phyloP scores from a whole-genome alignment of 306 rosid species.

The Vicia faba region DNA sequence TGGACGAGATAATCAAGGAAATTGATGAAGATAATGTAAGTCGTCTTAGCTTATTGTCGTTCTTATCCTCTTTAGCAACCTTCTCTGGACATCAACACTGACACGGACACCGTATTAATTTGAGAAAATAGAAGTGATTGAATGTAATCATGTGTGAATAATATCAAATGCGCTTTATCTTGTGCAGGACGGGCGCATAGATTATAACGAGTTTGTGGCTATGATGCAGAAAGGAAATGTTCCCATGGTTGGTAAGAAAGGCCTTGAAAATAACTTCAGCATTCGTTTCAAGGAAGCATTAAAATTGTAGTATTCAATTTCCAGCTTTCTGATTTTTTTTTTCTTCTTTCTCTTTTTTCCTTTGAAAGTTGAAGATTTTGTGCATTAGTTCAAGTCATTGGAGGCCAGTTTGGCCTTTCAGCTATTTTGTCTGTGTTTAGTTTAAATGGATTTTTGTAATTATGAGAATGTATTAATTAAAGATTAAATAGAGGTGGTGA shows the following conservation, averaged over 20 bases:
- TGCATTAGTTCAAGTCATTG: conserved; percentile 10
- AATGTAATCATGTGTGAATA: background rate
- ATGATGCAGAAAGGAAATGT: conserved; percentile 95
- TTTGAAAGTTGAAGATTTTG: conserved; percentile 29
- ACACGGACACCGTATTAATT: background rate
- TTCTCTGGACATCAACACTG: background rate
- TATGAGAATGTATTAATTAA: conserved; percentile 19
- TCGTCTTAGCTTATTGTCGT: conserved; percentile 23
- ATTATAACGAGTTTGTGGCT: conserved; percentile 93
- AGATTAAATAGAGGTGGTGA: conserved; percentile 1
- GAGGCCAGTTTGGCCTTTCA: conserved; percentile 28
- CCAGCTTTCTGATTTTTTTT: conserved; percentile 18
- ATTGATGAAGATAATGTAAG: conserved; percentile 92
- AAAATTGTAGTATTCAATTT: conserved; percentile 38
- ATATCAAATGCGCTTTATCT: background rate
- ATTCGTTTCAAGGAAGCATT: conserved; percentile 72
- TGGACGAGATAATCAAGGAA: conserved; percentile 91
- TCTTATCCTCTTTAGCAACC: conserved; percentile 23
- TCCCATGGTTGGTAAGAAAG: conserved; percentile 60
- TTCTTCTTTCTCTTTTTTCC: background rate
- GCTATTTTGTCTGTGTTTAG: conserved; percentile 29
- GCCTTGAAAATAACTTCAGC: conserved; percentile 73
- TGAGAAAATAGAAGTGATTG: background rate
- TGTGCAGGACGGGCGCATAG: conserved; percentile 90
- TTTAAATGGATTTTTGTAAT: conserved; percentile 43